A percentile compares a stretch with the other conserved stretches of the same genome.
phyloP scores from a whole-genome alignment of 345 rosid genomes.

The Citrus medica region DNA sequence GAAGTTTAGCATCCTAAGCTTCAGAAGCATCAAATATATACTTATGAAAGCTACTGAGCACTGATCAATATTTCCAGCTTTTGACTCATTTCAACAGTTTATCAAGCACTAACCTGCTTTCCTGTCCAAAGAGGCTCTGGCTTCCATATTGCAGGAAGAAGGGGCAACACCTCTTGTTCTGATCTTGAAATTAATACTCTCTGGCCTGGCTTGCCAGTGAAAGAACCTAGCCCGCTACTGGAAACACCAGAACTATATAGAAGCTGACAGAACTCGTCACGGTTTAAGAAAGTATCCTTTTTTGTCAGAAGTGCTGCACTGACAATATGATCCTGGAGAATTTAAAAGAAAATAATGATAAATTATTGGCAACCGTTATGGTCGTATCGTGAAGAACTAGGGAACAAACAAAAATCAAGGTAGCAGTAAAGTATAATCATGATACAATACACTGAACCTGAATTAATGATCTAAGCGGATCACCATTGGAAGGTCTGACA shows the following conservation, averaged over 20 bases:
- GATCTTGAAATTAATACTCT: slow-evolving; percentile 52
- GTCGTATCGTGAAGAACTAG: slow-evolving; percentile 8
- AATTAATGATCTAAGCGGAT: slow-evolving; percentile 84
- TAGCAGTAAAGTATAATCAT: neutral
- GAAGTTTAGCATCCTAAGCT: slow-evolving; percentile 2
- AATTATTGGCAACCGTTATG: neutral
- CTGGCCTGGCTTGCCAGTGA: slow-evolving; percentile 50
- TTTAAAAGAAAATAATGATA: slow-evolving; percentile 14
- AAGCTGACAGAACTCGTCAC: slow-evolving; percentile 71
- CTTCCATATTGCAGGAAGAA: slow-evolving; percentile 71
- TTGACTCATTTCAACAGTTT: neutral
- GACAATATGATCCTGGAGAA: slow-evolving; percentile 84
- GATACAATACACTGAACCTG: slow-evolving; percentile 49
- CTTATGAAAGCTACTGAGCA: neutral
- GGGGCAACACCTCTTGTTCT: slow-evolving; percentile 44
- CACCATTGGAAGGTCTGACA: slow-evolving; percentile 93
- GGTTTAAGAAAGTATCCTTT: slow-evolving; percentile 78
- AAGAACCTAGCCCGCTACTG: slow-evolving; percentile 35
- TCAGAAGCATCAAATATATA: neutral
- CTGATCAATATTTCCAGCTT: neutral
- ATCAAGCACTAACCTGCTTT: slow-evolving; percentile 64
- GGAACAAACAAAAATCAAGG: neutral
- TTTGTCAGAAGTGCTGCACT: slow-evolving; percentile 88
- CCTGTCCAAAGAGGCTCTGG: slow-evolving; percentile 96
- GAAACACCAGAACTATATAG: slow-evolving; percentile 81